These are phyloP conservation scores for Aspergillus hiratsukae DNA, from an alignment of 2,329 filamentous ascomycete genomes.

Conservation along the genomic window DNA sequence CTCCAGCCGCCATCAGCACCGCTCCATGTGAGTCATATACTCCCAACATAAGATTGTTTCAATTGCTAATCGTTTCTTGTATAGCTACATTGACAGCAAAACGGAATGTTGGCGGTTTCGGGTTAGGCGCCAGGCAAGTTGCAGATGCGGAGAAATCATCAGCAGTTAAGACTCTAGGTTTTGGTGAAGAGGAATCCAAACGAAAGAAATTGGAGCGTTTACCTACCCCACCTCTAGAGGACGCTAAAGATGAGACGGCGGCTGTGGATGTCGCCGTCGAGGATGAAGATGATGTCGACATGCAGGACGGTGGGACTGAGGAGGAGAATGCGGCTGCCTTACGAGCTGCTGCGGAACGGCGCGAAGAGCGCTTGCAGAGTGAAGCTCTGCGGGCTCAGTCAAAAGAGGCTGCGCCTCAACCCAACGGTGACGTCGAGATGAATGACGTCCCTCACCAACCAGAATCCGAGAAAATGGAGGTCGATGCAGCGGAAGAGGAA, in stretches of 20 bases:
- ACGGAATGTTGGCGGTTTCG: slow-evolving; percentile 77
- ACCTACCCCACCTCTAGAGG: slow-evolving; percentile 67
- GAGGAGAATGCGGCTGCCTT: slow-evolving; percentile 84
- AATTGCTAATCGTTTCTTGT: slow-evolving; percentile 12
- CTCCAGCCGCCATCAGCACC: slow-evolving; percentile 38
- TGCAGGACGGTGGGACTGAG: slow-evolving; percentile 74
- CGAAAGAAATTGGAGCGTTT: slow-evolving; percentile 88
- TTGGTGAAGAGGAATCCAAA: slow-evolving; percentile 83
- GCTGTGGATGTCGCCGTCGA: slow-evolving; percentile 50
- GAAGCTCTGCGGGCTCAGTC: slow-evolving; percentile 32
- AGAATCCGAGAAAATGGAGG: slow-evolving; percentile 36
- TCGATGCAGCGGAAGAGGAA: slow-evolving; percentile 49
- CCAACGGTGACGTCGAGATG: slow-evolving; percentile 45
- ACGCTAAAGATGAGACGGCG: slow-evolving; percentile 56
- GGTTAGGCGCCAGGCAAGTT: slow-evolving; percentile 64
- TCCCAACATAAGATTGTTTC: not conserved
- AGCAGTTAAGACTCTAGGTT: slow-evolving; percentile 70
- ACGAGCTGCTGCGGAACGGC: slow-evolving; percentile 77
- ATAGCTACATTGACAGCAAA: slow-evolving; percentile 59
- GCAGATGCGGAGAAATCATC: slow-evolving; percentile 62
- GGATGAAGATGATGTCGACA: slow-evolving; percentile 69
- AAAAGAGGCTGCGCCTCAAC: slow-evolving; percentile 41
- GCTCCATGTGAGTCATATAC: slow-evolving; percentile 33
- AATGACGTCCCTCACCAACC: slow-evolving; percentile 38
- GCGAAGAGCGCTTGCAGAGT: slow-evolving; percentile 61